Base-by-base conservation (phyloP, 2,329 filamentous ascomycete genomes). In the Alternaria angustiovoidea region DNA sequence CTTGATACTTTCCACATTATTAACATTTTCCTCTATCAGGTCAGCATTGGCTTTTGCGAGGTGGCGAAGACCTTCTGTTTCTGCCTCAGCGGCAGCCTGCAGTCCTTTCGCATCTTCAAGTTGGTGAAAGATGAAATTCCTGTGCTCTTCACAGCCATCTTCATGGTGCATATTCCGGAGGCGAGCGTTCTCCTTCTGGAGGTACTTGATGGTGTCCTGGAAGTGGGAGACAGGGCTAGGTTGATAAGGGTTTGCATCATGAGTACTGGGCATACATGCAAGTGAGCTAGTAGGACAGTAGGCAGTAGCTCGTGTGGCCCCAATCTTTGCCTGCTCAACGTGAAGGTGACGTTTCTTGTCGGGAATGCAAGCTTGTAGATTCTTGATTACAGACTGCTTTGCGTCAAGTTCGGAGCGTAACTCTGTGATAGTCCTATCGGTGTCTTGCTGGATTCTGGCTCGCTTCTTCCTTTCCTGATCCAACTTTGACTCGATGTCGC, bases 31-130 rank as follows among this genome's bases (percentile, higher is more conserved):
- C 32, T 44, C 18, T 9, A n/a, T 9, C 7, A 55, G n/a, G 11
- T 39, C 16, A 18, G 28, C 18, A 26, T 52, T 54, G n/a, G 38
- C 39, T 9, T 24, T 36, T 8, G 22, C 38, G 24, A 61, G 12
- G 9, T 57, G 54, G 7, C 18, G 44, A 5, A 54, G 18, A 11
- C 34, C 58, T 18, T 54, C 41, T 4, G 32, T 18, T 41, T 58
- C 53, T 20, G 48, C 46, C 24, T 62, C 56, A 4, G 51, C 46
- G 2, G 51, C 56, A 2, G n/a, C 39, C 18, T 53, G 56, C 6
- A 51, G n/a, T 3, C 28, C 38, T 12, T 38, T 11, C 12, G 59
- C 59, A 14, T 54, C 38, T n/a, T 18, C 30, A 20, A 61, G 8
- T 28, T 61, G 11, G 11, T 57, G 26, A 4, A 16, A 22, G 26